These are phyloP conservation scores for Filobasidium floriforme DNA, from an alignment of 768 basidiomycete genomes.

Conservation along the genomic window DNA sequence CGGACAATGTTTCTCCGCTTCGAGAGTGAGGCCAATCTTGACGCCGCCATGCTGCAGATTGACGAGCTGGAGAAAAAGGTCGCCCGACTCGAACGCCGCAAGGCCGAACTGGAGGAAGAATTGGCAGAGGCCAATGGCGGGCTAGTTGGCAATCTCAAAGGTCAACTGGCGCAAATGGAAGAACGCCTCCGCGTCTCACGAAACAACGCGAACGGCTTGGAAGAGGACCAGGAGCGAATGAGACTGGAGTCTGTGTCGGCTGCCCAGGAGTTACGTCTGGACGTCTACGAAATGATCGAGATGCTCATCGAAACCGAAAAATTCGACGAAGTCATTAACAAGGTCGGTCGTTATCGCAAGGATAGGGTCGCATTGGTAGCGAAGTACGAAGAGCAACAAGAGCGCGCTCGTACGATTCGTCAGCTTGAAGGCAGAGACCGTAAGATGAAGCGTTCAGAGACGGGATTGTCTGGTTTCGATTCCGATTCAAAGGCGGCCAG, in stretches of 20 bases:
- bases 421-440: conserved; percentile 29
- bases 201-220: conserved; percentile 66
- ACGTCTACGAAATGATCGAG: conserved; percentile 8
- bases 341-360: conserved; percentile 2
- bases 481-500: not conserved
- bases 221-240: conserved; percentile 69
- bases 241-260: conserved; percentile 73
- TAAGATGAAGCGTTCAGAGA: not conserved
- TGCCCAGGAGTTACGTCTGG: conserved; percentile 55
- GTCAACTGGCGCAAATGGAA: conserved; percentile 60
- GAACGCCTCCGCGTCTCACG: conserved; percentile 71
- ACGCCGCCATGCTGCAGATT: conserved; percentile 69
- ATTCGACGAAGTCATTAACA: conserved; percentile 1
- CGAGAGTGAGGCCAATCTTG: conserved; percentile 77
- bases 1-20: conserved; percentile 79
- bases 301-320: conserved; percentile 13
- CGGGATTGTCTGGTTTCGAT: not conserved
- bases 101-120: conserved; percentile 72
- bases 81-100: conserved; percentile 66
- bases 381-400: conserved; percentile 33
- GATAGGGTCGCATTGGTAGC: not conserved
- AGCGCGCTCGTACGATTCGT: conserved; percentile 39
- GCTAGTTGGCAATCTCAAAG: conserved; percentile 72
- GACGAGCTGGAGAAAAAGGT: conserved; percentile 59
- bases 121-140: conserved; percentile 73